phyloP scores from a whole-genome alignment of 2,329 filamentous ascomycete species.

The Setomelanomma holmii region DNA sequence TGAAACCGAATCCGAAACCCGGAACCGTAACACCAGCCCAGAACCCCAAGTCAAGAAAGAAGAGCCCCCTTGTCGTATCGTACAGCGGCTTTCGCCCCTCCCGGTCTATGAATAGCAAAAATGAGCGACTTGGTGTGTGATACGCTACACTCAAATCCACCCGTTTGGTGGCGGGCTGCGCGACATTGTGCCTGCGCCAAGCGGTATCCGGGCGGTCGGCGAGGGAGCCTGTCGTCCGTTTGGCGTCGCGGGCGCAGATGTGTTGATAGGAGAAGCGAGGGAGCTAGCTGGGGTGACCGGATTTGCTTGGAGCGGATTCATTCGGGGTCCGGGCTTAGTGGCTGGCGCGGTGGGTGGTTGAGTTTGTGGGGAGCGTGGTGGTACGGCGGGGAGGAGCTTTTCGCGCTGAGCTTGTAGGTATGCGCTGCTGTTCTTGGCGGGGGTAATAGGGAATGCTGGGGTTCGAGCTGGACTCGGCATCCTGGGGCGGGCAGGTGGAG shows the following conservation, averaged over 20 bases:
- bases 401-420: constrained; percentile 44
- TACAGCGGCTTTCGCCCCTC: constrained; percentile 30
- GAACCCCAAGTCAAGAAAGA: neutral
- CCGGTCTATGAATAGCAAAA: constrained; percentile 24
- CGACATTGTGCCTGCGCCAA: constrained; percentile 47
- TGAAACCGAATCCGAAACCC: constrained; percentile 7
- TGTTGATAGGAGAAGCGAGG: constrained; percentile 18
- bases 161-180: constrained; percentile 42
- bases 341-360: constrained; percentile 16
- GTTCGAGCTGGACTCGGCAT: constrained; percentile 29
- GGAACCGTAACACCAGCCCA: constrained; percentile 19
- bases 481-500: constrained; percentile 20
- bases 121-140: neutral
- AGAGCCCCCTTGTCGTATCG: constrained; percentile 8
- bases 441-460: constrained; percentile 34
- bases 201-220: constrained; percentile 41
- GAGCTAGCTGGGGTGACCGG: constrained; percentile 35
- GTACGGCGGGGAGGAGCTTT: constrained; percentile 43
- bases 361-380: constrained; percentile 16
- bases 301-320: constrained; percentile 30
- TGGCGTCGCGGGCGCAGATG: constrained; percentile 21
- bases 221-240: constrained; percentile 26
- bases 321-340: constrained; percentile 38
- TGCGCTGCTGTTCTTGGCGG: constrained; percentile 34
- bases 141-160: constrained; percentile 38